Base-by-base conservation (phyloP, 371 early-diverging fungal genomes). In the Mortierella polycephala region DNA sequence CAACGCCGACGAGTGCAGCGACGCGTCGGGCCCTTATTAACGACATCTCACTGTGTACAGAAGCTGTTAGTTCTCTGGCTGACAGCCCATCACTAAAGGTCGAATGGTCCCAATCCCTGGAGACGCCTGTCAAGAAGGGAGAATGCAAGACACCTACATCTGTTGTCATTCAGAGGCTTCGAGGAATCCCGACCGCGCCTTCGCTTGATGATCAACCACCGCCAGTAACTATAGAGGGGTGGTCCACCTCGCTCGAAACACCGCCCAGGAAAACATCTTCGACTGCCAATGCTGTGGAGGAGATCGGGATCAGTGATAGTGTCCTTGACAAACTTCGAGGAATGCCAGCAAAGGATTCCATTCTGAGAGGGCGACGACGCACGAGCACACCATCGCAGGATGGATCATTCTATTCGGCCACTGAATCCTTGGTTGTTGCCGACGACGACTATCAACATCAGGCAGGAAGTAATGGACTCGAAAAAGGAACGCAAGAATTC, bases 231-330 rank as follows among this genome's bases (percentile, higher is more conserved):
- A 47, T 63, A 8, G 47, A 45, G 14, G 77, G 60, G 1, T 76
- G 77, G 77, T 71, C 71, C 0, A 14, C 60, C 4, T 60, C 64
- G 13, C 20, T 76, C n/a, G 77, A 76, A 55, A 76, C 77, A 3
- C 77, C 77, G 7, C 77, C 77, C 44, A 60, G 69, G 20, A 60
- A 62, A 10, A 40, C 11, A 0, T 20, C 39, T 2, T 18, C 45
- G 18, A 44, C 16, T 0, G 46, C 50, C 9, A 52, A 59, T 5
- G 6, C 20, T 13, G 46, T 60, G 7, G 13, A n/a, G 46, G 51
- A 62, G 16, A 39, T 41, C 12, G 41, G 42, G n/a, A 45, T 64
- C 52, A 63, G 57, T 7, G 64, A 55, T 0, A 57, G 23, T 7
- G 40, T 76, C 14, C 55, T 76, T 7, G 71, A 71, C 1, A 50